phyloP scores from a whole-genome alignment of 306 rosid species.

The Cucumis sativus region Cucumber_9930_V3 NC_026658.2:5652001-5652500 shows the following conservation, averaged over 20 bases:
- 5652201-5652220: conserved; percentile 80
- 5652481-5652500: neutral
- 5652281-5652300: neutral
- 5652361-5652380: neutral
- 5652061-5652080: neutral
- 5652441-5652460: neutral
- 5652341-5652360: neutral
- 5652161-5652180: conserved; percentile 20
- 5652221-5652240: conserved; percentile 66
- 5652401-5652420: neutral
- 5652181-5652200: conserved; percentile 32
- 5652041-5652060: neutral
- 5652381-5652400: neutral
- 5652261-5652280: neutral
- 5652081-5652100: neutral
- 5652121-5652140: neutral
- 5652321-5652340: neutral
- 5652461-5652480: neutral
- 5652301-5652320: neutral
- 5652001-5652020: neutral
- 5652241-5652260: neutral
- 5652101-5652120: neutral
- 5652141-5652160: neutral
- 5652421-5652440: neutral
- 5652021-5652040: neutral